phyloP scores from a whole-genome alignment of 352 stramenopile genomes.

The Peronospora destructor region DNA sequence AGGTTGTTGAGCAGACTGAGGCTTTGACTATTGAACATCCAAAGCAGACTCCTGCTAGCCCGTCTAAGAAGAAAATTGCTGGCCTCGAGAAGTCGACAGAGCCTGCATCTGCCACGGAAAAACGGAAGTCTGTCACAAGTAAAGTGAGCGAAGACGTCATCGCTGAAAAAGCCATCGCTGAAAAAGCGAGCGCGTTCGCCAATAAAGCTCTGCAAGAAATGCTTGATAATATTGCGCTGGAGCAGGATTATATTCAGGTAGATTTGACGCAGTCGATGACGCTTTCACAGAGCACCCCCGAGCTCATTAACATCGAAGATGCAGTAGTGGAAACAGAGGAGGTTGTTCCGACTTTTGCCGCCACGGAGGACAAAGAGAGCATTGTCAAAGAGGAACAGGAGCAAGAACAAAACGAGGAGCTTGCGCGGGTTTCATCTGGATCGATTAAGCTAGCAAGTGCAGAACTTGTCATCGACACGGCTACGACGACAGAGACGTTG shows the following conservation, averaged over 20 bases:
- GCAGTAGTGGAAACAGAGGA: slow-evolving; percentile 16
- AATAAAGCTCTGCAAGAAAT: slow-evolving; percentile 41
- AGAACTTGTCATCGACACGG: slow-evolving; percentile 7
- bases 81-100: slow-evolving; percentile 2
- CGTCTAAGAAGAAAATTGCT: neutral
- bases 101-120: slow-evolving; percentile 11
- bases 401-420: slow-evolving; percentile 9
- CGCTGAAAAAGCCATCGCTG: slow-evolving; percentile 23
- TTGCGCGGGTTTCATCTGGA: slow-evolving; percentile 5
- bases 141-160: slow-evolving; percentile 30
- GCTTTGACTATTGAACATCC: neutral
- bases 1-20: slow-evolving; percentile 10
- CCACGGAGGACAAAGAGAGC: slow-evolving; percentile 18
- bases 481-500: neutral
- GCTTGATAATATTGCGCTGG: slow-evolving; percentile 36
- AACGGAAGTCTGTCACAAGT: slow-evolving; percentile 14
- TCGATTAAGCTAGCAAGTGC: neutral
- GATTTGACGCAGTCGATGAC: slow-evolving; percentile 48
- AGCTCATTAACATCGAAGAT: slow-evolving; percentile 29
- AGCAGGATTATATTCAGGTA: slow-evolving; percentile 63
- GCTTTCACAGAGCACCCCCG: slow-evolving; percentile 22
- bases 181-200: slow-evolving; percentile 38
- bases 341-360: slow-evolving; percentile 10
- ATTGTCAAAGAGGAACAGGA: slow-evolving; percentile 25
- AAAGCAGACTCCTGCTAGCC: slow-evolving; percentile 6